Percentiles rank a stretch among this genome's conserved stretches.
Conservation (phyloP, 164 flowering plant genomes). For the Chimonanthus praecox region DNA sequence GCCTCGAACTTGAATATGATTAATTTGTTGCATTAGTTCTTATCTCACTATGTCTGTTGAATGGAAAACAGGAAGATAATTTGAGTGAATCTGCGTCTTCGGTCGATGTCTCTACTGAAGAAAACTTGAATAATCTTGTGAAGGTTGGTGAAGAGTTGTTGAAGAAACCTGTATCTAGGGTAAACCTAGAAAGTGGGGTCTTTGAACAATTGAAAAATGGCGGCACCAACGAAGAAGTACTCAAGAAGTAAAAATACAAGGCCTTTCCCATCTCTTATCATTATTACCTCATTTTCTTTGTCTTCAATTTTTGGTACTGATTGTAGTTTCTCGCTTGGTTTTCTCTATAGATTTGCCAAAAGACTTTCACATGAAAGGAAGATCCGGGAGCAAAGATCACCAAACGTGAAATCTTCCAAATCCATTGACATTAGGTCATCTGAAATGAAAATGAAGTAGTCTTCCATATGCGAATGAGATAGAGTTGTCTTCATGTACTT, state of each 20-base stretch:
- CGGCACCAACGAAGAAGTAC: conserved; percentile 21
- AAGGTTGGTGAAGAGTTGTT: conserved; percentile 16
- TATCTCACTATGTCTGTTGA: too few relatives aligned
- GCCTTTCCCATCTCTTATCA: too few relatives aligned
- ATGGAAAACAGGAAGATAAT: conserved; percentile 10
- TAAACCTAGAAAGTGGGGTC: conserved; percentile 19
- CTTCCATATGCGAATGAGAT: neutral
- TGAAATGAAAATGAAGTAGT: neutral
- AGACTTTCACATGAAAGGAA: conserved; percentile 4
- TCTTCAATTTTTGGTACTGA: neutral
- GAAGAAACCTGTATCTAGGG: conserved; percentile 14
- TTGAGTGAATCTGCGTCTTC: conserved; percentile 8
- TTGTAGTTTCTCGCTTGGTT: neutral
- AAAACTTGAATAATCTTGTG: conserved; percentile 18
- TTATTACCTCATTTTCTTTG: neutral
- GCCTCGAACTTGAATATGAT: too few relatives aligned
- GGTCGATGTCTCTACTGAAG: conserved; percentile 11
- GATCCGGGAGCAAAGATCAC: conserved; percentile 1
- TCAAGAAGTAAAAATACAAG: conserved; percentile 10
- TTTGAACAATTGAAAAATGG: conserved; percentile 8
- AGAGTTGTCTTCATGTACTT: too few relatives aligned
- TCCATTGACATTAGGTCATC: neutral
- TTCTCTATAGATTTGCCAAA: neutral
- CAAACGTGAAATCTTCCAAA: neutral
- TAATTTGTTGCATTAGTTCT: too few relatives aligned